Conservation (phyloP, 306 rosid species). For the Quercus parvula region DNA sequence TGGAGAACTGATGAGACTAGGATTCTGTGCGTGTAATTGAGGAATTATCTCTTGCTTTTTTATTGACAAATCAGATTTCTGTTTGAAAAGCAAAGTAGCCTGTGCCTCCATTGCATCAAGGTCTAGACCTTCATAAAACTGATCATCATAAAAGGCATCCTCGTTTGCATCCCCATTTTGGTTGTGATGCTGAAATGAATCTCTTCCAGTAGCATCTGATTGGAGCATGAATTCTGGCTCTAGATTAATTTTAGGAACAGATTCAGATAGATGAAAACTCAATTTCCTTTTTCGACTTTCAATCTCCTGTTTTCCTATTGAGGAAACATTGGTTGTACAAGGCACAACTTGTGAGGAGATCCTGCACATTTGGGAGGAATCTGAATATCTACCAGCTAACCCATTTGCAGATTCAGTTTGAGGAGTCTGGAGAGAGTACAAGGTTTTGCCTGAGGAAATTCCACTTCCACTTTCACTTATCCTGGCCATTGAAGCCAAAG, state of each 20-base stretch:
- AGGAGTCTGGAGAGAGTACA: slow-evolving; percentile 34
- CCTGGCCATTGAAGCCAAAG: slow-evolving; percentile 26
- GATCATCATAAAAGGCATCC: slow-evolving; percentile 60
- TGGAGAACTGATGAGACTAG: slow-evolving; percentile 40
- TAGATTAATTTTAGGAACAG: slow-evolving; percentile 55
- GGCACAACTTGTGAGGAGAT: slow-evolving; percentile 37
- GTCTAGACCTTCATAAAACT: slow-evolving; percentile 61
- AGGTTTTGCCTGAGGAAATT: slow-evolving; percentile 38
- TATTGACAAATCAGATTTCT: slow-evolving; percentile 41
- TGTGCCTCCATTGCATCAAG: slow-evolving; percentile 79
- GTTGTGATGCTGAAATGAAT: slow-evolving; percentile 15
- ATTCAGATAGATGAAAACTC: slow-evolving; percentile 41
- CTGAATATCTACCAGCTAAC: slow-evolving; percentile 30
- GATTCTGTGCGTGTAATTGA: slow-evolving; percentile 28
- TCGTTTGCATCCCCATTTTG: slow-evolving; percentile 2
- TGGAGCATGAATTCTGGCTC: slow-evolving; percentile 52
- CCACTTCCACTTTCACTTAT: slow-evolving; percentile 43
- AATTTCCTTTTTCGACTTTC: slow-evolving; percentile 54
- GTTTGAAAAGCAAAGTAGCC: slow-evolving; percentile 64
- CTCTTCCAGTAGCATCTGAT: slow-evolving; percentile 37
- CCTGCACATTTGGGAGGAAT: slow-evolving; percentile 26
- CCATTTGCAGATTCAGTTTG: slow-evolving; percentile 23
- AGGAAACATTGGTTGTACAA: slow-evolving; percentile 27
- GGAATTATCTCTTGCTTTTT: slow-evolving; percentile 36
- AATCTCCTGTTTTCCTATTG: slow-evolving; percentile 21